Evolutionary conservation across 2,329 filamentous ascomycete species (phyloP).

Genomic region (Tolypocladium paradoxum): DNA sequence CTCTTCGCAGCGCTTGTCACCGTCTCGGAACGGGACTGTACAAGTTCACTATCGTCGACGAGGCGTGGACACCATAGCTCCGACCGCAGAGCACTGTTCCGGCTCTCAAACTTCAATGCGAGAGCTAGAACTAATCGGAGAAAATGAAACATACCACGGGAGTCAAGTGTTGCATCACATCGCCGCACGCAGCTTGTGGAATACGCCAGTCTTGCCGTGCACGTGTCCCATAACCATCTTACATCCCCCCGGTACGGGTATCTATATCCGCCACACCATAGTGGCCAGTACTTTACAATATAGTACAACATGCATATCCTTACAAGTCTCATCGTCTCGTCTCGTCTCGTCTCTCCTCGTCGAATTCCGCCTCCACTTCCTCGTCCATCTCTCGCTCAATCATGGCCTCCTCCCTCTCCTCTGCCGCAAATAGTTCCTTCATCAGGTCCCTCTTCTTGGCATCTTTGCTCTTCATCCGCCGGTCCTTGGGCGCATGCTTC

Average conservation of each 20-base stretch:
- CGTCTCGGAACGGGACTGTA: background rate
- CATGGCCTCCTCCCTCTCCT: conserved; percentile 19
- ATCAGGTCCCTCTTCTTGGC: conserved; percentile 26
- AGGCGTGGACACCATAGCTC: no score
- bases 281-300: background rate
- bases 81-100: no score
- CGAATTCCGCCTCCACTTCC: conserved; percentile 17
- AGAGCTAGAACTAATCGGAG: no score
- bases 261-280: background rate
- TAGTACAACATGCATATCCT: background rate
- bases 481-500: conserved; percentile 21
- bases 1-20: background rate
- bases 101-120: no score
- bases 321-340: background rate
- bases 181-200: no score
- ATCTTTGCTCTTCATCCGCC: conserved; percentile 31
- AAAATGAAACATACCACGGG: no score
- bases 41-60: no score
- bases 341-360: conserved; percentile 2
- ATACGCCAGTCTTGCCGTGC: background rate
- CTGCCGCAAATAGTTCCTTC: conserved; percentile 26
- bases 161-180: background rate
- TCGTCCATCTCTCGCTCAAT: conserved; percentile 20
- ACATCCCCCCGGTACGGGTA: background rate
- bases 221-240: background rate